Evolutionary conservation across 805 yeast species (phyloP).

Genomic region (Maudiozyma turicensis): DNA sequence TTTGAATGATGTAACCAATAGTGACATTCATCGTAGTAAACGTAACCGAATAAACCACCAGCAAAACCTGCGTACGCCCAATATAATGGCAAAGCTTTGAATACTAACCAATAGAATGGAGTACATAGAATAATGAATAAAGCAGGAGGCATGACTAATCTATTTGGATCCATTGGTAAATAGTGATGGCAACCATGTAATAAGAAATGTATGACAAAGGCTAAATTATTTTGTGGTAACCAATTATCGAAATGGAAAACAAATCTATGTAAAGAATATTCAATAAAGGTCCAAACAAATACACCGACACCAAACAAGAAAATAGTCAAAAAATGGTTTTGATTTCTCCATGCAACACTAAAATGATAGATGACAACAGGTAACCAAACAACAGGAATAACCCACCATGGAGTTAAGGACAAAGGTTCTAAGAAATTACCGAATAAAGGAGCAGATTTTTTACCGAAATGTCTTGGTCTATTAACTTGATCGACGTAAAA

Average conservation of each 20-base stretch:
- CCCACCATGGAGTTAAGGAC: conserved; percentile 89
- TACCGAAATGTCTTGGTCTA: conserved; percentile 95
- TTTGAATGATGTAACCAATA: conserved; percentile 84
- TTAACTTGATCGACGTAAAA: conserved; percentile 94
- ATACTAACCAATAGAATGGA: conserved; percentile 78
- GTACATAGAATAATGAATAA: conserved; percentile 59
- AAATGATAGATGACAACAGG: conserved; percentile 66
- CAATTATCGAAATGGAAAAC: conserved; percentile 84
- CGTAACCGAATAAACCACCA: conserved; percentile 92
- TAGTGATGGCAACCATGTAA: conserved; percentile 96
- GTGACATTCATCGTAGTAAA: conserved; percentile 88
- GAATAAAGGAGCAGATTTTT: conserved; percentile 91
- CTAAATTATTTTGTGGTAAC: conserved; percentile 69
- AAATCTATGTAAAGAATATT: conserved; percentile 81
- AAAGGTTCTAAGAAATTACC: conserved; percentile 93
- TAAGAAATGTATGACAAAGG: conserved; percentile 76
- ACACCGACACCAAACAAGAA: conserved; percentile 70
- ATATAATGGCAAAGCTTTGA: conserved; percentile 65
- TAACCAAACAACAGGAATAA: conserved; percentile 79
- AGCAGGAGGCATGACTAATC: conserved; percentile 96
- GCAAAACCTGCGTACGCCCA: conserved; percentile 88
- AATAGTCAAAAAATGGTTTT: conserved; percentile 37
- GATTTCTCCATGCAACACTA: conserved; percentile 45
- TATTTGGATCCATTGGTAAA: conserved; percentile 88
- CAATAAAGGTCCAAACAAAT: conserved; percentile 87